Evolutionary conservation across 768 basidiomycete genomes (phyloP), one percentile per base, ranked within the genome.

Genomic region (Boletus vinaceobasis): DNA sequence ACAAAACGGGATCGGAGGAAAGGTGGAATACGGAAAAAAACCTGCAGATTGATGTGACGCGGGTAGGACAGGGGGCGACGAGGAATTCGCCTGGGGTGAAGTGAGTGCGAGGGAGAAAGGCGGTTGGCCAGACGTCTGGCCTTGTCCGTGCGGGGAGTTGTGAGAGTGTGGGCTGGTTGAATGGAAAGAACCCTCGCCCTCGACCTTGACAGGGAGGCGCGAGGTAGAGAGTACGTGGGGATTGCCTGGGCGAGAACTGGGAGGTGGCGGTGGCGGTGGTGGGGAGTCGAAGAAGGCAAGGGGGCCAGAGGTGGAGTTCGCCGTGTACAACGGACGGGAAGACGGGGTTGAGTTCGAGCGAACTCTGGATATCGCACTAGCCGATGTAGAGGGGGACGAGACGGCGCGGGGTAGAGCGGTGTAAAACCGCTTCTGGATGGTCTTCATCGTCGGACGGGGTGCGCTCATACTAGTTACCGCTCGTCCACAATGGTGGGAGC

Each of bases 341-440:
- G 75, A 70, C 10, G 73, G 66, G 10, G 66, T 65, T 11, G 71
- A 77, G 61, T 75, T 78, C 7, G 81, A 79, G 58, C 78, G 76
- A 40, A 73, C 72, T 53, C 79, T 69, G 62, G 75, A 65, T 49
- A 65, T 66, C 56, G 64, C 61, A 3, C 63, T 56, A 5, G 73
- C 58, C 26, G 73, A 67, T 54, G 72, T 58, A 26, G 70, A 64
- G 14, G 65, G 49, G 8, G 59, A 61, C 32, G 54, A 48, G 36
- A 68, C 59, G 9, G 69, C 67, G 46, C 76, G 77, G 38, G 74
- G 75, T 31, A 49, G 76, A 60, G 74, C 78, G 19, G 72, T 74
- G 60, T 74, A 79, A 40, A 83, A 67, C n/a, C 79, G 76, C 61
- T 80, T 83, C 58, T 77, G 77, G 26, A 80, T 74, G 26, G 75